These are phyloP conservation scores for Pythium insidiosum DNA, from an alignment of 352 stramenopile genomes.

Conservation along the genomic window DNA sequence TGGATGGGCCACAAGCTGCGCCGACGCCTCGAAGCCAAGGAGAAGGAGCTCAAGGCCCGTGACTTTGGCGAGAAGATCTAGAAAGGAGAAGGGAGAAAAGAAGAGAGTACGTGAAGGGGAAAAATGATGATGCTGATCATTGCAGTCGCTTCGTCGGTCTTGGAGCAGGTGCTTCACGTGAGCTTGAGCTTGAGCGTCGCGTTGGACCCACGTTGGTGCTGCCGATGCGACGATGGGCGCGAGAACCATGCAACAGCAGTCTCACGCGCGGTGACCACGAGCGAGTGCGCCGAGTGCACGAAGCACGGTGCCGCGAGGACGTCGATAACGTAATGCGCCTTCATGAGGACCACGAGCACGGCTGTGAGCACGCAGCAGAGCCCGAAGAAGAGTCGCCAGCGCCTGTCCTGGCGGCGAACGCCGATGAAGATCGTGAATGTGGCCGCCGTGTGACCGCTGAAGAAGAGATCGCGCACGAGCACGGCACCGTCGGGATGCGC, in stretches of 20 bases:
- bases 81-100: too few species aligned
- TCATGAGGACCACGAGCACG: slow-evolving; percentile 20
- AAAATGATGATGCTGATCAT: too few species aligned
- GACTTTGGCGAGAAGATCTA: too few species aligned
- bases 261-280: slow-evolving; percentile 8
- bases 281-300: slow-evolving; percentile 20
- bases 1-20: slow-evolving; percentile 28
- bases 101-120: too few species aligned
- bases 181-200: too few species aligned
- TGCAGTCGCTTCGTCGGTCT: too few species aligned
- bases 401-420: slow-evolving; percentile 14
- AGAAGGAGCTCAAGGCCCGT: slow-evolving; percentile 15
- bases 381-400: slow-evolving; percentile 19
- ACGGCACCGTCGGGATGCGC: slow-evolving; percentile 16
- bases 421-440: slow-evolving; percentile 24
- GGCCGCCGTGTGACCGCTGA: slow-evolving; percentile 27
- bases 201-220: too few species aligned
- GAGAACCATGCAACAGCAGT: too few species aligned
- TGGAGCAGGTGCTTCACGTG: too few species aligned
- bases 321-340: slow-evolving; percentile 29
- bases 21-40: slow-evolving; percentile 14
- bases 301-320: slow-evolving; percentile 30
- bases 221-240: too few species aligned
- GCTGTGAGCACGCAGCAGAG: slow-evolving; percentile 15
- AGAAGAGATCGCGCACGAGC: slow-evolving; percentile 28